Base-by-base conservation (phyloP, 331 rosid species). In the Ulmus americana region DNA sequence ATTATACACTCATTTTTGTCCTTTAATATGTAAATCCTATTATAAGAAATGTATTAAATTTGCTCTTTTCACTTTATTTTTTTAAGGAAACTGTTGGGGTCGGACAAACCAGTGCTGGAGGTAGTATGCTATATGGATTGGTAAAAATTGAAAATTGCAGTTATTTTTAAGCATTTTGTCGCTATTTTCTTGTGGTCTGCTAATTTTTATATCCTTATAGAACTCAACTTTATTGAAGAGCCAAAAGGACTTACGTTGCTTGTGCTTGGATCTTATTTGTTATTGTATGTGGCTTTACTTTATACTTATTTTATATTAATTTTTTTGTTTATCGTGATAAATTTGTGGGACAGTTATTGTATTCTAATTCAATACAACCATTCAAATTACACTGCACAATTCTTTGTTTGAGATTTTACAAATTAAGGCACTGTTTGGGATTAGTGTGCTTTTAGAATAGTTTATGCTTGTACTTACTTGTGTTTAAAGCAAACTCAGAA, bases 81-180 rank as follows among this genome's bases (percentile, higher is more conserved):
- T 28, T 79, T 79, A 82, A 88, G 91, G 84, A 80, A 68, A 55
- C 59, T 50, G 45, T 14, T 64, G 66, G 71, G 70, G 67, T 57
- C 64, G 50, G 63, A 75, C 63, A 77, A 69, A 45, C 51, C 81
- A 55, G 72, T 65, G 39, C 45, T 56, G 6, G 78, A 81, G 95
- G 91, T 88, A 81, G 72, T 70, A 59, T 55, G 14, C 70, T 76
- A 22, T 42, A 14, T 65, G 45, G 15, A 55, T 69, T 51, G 12
- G 66, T 50, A 4, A 51, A 48, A n/a, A 49, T 13, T 68, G 5
- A 28, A 46, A 39, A 54, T n/a, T 53, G 12, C 66, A n/a, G 45
- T 63, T 63, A 40, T 52, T 68, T 5, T 64, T 72, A 56, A 60
- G 51, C 6, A 45, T 39, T 63, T 58, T n/a, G 49, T 55, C 43